A percentile compares a stretch with the other conserved stretches of the same genome.
Evolutionary conservation across 202 grass and related monocot genomes (phyloP).

Genomic region (Tripidium arundinaceum): DNA sequence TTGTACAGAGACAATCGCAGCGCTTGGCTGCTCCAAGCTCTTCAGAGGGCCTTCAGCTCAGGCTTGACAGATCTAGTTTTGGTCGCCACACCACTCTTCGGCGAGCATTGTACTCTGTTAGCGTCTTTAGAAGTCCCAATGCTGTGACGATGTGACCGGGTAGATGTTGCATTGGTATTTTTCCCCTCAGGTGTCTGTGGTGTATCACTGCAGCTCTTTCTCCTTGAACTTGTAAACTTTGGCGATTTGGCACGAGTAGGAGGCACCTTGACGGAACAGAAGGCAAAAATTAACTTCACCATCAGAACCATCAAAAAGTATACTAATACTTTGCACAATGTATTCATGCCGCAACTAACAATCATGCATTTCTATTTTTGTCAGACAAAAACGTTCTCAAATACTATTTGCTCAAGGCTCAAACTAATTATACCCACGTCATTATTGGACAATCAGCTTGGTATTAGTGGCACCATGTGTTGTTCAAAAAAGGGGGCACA

Average conservation of each 20-base stretch:
- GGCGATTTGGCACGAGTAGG: constrained; percentile 95
- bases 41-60: constrained; percentile 33
- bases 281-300: constrained; percentile 2
- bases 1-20: constrained; percentile 43
- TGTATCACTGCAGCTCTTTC: constrained; percentile 69
- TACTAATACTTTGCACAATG: background rate
- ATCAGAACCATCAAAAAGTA: constrained; percentile 12
- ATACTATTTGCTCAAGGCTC: background rate
- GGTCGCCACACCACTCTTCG: constrained; percentile 26
- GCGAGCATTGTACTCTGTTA: constrained; percentile 40
- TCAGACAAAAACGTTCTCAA: background rate
- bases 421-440: too few species aligned
- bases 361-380: background rate
- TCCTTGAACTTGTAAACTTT: constrained; percentile 81
- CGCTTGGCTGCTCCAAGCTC: constrained; percentile 3
- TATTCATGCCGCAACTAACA: background rate
- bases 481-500: background rate
- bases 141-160: constrained; percentile 62
- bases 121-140: constrained; percentile 51
- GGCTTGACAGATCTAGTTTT: constrained; percentile 60
- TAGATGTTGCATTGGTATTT: constrained; percentile 18
- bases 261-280: constrained; percentile 69
- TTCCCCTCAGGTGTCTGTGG: constrained; percentile 12
- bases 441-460: background rate
- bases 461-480: background rate